These are phyloP conservation scores for Sphagnum contortum DNA, from an alignment of 225 moss, liverwort and hornwort genomes.

Conservation along the genomic window DNA sequence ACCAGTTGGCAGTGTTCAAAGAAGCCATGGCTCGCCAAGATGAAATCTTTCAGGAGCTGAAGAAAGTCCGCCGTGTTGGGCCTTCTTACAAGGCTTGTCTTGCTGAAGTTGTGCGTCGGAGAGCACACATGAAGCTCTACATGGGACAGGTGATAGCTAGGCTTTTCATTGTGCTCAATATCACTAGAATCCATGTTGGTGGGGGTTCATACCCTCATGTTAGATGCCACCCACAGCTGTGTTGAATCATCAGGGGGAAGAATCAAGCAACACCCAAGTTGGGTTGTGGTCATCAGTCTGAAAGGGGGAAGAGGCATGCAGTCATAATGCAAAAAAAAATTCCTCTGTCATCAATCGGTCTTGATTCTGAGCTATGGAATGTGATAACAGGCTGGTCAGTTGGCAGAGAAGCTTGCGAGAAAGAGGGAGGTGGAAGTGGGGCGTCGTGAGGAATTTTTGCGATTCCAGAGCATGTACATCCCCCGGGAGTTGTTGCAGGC, in stretches of 20 bases:
- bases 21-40: constrained; percentile 83
- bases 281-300: no score
- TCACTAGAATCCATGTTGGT: no score
- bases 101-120: constrained; percentile 84
- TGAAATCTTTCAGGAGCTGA: constrained; percentile 71
- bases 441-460: constrained; percentile 81
- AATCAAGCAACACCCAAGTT: no score
- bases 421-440: constrained; percentile 83
- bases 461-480: constrained; percentile 67
- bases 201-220: no score
- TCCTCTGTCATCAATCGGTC: no score
- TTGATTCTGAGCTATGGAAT: not conserved
- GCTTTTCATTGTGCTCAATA: no score
- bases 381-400: constrained; percentile 64
- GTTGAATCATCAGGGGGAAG: no score
- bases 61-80: constrained; percentile 75
- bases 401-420: constrained; percentile 94
- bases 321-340: no score
- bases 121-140: constrained; percentile 87
- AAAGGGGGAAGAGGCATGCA: no score
- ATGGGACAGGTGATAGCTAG: constrained; percentile 67
- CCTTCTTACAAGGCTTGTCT: constrained; percentile 93
- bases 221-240: no score
- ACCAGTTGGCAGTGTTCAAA: constrained; percentile 81
- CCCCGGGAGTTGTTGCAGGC: constrained; percentile 70